Base-by-base conservation (phyloP, 2,329 filamentous ascomycete species). In the Dothiorella sarmentorum region DNA sequence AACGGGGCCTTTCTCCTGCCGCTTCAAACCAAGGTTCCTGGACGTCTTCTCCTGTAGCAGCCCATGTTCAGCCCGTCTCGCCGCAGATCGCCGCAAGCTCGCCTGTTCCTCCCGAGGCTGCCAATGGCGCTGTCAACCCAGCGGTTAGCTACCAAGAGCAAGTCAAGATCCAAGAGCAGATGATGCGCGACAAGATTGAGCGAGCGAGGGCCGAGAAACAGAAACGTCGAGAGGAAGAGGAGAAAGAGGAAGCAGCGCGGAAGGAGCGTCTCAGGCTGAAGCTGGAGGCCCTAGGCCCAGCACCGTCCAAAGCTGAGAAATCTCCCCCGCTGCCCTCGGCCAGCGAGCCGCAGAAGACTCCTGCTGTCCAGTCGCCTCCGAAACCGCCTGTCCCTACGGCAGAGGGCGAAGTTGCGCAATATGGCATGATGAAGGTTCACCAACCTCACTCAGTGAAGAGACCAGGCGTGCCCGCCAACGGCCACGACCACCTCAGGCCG, bases 141-240 rank as follows among this genome's bases (percentile, higher is more conserved):
- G 68, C 70, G 22, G 67, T 71, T 2, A 80, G 82, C 47, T 78
- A 84, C 37, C 85, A 88, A 60, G 75, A 80, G 80, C 63, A 85
- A 79, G 71, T 83, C 76, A 67, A 88, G 83, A 74, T 88, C 78
- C 80, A 89, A 80, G 74, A 82, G 69, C 79, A 81, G 29, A 76
- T 90, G 20, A 91, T 92, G 88, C 81, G 81, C 35, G 85, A 90
- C 65, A 83, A 84, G 37, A 80, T 85, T 6, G 87, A 91, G 66
- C 76, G 84, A 52, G 87, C 88, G 13, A 83, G 82, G 67, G 84
- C 85, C 55, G 88, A 87, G 18, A 85, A 86, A 67, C 86, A 88
- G 67, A 81, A 87, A 59, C 79, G 84, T 47, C 76, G 60, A 53
- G 62, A 84, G 61, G 82, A 91, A 69, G 86, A 88, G 65, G 85